Percentiles rank a stretch among this genome's conserved stretches.
These are phyloP conservation scores for Penicillium cinerascens DNA, from an alignment of 495 filamentous ascomycete species.

Conservation along the genomic window DNA sequence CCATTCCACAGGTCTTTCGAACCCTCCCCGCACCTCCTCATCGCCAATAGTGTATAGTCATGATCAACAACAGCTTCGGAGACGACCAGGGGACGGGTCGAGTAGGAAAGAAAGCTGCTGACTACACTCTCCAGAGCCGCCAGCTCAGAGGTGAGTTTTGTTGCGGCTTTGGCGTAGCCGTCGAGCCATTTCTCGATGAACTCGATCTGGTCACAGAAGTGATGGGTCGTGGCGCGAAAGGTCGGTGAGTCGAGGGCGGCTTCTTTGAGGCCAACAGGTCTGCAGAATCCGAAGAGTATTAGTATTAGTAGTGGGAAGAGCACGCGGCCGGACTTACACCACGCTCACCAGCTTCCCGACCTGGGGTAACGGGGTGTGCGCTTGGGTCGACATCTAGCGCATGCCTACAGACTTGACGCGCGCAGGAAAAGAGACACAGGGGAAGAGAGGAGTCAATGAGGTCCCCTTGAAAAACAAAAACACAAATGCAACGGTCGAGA, in stretches of 20 bases:
- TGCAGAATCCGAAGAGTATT: constrained; percentile 22
- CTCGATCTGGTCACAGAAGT: constrained; percentile 92
- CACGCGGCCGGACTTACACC: constrained; percentile 38
- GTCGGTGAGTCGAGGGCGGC: constrained; percentile 94
- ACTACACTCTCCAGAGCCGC: constrained; percentile 65
- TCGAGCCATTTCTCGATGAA: constrained; percentile 92
- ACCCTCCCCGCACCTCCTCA: constrained; percentile 79
- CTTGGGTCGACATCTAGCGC: constrained; percentile 47
- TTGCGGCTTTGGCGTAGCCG: constrained; percentile 71
- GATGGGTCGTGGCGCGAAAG: constrained; percentile 81
- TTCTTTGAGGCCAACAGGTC: constrained; percentile 89
- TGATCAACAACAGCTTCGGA: constrained; percentile 84
- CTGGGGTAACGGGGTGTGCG: constrained; percentile 43
- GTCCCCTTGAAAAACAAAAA: background rate
- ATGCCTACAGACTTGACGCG: constrained; percentile 37
- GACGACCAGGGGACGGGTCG: constrained; percentile 64
- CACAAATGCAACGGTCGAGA: background rate
- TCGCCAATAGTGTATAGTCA: constrained; percentile 86
- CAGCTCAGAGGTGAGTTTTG: constrained; percentile 73
- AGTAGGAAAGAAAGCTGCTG: constrained; percentile 67
- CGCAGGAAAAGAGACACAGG: constrained; percentile 10
- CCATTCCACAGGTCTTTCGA: constrained; percentile 80
- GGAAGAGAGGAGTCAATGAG: constrained; percentile 2
- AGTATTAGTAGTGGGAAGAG: constrained; percentile 9
- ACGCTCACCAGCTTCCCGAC: constrained; percentile 55